Conservation (phyloP, 1,284 basidiomycete species). For the Marasmius tenuissimus region DNA sequence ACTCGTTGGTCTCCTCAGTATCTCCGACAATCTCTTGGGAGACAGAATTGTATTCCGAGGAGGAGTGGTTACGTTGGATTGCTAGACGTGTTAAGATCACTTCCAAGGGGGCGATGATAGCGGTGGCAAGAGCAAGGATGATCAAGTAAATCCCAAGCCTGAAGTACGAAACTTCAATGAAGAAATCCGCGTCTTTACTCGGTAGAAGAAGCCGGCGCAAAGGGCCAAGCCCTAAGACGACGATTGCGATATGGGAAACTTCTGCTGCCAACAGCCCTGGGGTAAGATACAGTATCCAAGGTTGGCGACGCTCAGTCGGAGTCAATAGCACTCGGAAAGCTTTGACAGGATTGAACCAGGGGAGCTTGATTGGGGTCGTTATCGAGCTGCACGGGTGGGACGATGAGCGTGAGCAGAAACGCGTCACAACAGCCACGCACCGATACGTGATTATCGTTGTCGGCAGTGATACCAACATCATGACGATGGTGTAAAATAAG, state of each 20-base stretch:
- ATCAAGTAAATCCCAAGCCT: conserved; percentile 62
- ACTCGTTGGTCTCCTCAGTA: conserved; percentile 64
- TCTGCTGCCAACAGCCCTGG: conserved; percentile 79
- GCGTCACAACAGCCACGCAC: conserved; percentile 38
- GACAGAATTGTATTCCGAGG: conserved; percentile 69
- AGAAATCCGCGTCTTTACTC: conserved; percentile 31
- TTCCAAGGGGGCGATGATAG: conserved; percentile 77
- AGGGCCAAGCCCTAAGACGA: conserved; percentile 63
- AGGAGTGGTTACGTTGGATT: conserved; percentile 82
- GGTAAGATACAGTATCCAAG: conserved; percentile 81
- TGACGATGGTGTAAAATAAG: conserved; percentile 59
- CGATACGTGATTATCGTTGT: conserved; percentile 79
- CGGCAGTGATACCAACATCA: conserved; percentile 80
- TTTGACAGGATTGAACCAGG: conserved; percentile 60
- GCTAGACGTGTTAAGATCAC: conserved; percentile 80
- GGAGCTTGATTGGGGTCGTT: conserved; percentile 82
- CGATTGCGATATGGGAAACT: conserved; percentile 59
- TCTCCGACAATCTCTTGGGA: conserved; percentile 72
- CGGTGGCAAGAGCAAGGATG: conserved; percentile 60
- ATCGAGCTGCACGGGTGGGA: conserved; percentile 56
- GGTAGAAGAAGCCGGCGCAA: conserved; percentile 70
- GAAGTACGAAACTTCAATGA: conserved; percentile 42
- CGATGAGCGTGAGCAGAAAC: conserved; percentile 3
- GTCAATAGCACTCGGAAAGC: conserved; percentile 78
- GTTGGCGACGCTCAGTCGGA: conserved; percentile 77